phyloP scores from a whole-genome alignment of 1,139 yeast genomes.

The Geotrichum klebahnii region DNA sequence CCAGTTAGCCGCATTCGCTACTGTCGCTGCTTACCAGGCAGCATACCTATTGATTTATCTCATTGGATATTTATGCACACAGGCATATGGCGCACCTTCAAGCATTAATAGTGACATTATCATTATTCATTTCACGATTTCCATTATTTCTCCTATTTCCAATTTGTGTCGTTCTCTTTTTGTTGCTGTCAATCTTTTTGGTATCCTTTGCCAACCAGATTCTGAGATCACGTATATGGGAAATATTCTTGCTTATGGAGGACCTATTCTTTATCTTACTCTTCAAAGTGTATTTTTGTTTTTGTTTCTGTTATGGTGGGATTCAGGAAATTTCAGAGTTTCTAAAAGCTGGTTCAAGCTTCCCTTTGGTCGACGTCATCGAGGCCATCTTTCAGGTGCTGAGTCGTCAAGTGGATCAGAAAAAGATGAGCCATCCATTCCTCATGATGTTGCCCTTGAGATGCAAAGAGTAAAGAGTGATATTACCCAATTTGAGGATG shows the following conservation, averaged over 20 bases:
- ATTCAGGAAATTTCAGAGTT: slow-evolving; percentile 32
- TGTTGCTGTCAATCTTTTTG: slow-evolving; percentile 38
- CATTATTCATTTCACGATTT: slow-evolving; percentile 34
- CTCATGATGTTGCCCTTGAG: slow-evolving; percentile 23
- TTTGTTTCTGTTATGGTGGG: slow-evolving; percentile 37
- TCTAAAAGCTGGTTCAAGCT: background rate
- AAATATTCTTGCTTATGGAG: slow-evolving; percentile 38
- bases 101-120: slow-evolving; percentile 28
- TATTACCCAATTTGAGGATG: slow-evolving; percentile 27
- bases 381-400: background rate
- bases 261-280: slow-evolving; percentile 38
- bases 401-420: slow-evolving; percentile 13
- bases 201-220: slow-evolving; percentile 32
- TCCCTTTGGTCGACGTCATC: background rate
- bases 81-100: slow-evolving; percentile 35
- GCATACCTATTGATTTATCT: slow-evolving; percentile 36
- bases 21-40: slow-evolving; percentile 38
- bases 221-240: slow-evolving; percentile 32
- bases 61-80: slow-evolving; percentile 35
- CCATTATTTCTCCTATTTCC: slow-evolving; percentile 36
- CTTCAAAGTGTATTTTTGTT: slow-evolving; percentile 32
- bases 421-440: slow-evolving; percentile 9
- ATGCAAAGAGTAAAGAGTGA: slow-evolving; percentile 23
- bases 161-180: slow-evolving; percentile 36
- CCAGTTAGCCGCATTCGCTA: slow-evolving; percentile 41